phyloP scores from a whole-genome alignment of 2,329 filamentous ascomycete species.

The Allantophomopsis lycopodina region DNA sequence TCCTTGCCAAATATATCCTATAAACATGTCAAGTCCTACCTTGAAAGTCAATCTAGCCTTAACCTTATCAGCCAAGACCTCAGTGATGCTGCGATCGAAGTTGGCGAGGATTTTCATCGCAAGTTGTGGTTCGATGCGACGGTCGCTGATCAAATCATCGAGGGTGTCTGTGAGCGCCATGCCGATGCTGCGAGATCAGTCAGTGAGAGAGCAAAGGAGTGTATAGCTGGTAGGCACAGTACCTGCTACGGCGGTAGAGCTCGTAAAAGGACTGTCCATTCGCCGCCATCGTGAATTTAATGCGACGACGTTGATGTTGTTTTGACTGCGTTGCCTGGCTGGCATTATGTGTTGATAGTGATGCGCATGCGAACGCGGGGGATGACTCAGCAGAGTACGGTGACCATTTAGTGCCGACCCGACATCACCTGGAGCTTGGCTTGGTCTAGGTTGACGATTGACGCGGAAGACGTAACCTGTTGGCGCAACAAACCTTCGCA shows the following conservation, averaged over 20 bases:
- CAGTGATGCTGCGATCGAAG: constrained; percentile 87
- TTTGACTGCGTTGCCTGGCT: background rate
- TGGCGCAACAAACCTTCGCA: too few relatives aligned
- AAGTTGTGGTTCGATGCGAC: constrained; percentile 92
- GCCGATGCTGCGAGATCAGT: constrained; percentile 56
- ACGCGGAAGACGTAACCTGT: too few relatives aligned
- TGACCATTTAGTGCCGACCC: too few relatives aligned
- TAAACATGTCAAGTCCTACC: constrained; percentile 34
- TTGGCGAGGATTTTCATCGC: constrained; percentile 97
- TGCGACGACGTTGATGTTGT: constrained; percentile 2
- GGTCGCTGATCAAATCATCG: constrained; percentile 87
- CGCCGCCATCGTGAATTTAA: constrained; percentile 28
- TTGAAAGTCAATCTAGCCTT: constrained; percentile 89
- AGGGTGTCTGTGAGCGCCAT: constrained; percentile 90
- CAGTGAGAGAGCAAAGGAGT: constrained; percentile 14
- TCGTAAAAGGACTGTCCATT: constrained; percentile 63
- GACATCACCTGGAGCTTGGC: background rate
- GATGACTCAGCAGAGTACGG: constrained; percentile 7
- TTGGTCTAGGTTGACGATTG: constrained; percentile 1
- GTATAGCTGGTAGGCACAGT: constrained; percentile 25
- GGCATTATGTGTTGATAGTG: constrained; percentile 1
- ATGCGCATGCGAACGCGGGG: background rate
- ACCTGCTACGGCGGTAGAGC: constrained; percentile 98
- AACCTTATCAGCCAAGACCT: constrained; percentile 83
- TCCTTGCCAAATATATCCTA: background rate